Percentiles rank a stretch among this genome's conserved stretches.
These are phyloP conservation scores for Cornus controversa DNA, from an alignment of 148 eudicot species.

Conservation along the genomic window DNA sequence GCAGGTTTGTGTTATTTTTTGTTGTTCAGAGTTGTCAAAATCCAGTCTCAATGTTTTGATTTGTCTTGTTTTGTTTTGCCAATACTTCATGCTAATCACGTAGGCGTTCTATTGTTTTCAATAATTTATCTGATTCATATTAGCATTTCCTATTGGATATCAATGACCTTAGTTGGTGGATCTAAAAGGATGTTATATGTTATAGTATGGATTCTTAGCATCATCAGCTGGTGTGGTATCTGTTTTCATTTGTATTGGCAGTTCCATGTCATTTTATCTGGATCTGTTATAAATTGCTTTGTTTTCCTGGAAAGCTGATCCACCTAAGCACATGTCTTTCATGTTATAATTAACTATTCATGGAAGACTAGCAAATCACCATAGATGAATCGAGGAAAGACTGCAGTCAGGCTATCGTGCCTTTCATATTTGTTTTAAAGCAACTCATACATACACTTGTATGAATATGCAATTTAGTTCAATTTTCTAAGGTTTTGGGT, in stretches of 20 bases:
- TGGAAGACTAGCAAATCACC: neutral
- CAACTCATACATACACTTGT: neutral
- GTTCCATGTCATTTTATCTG: neutral
- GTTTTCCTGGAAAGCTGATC: neutral
- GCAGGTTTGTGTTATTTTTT: conserved; percentile 39
- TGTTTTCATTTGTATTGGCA: neutral
- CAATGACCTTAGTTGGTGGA: neutral
- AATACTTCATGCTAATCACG: neutral
- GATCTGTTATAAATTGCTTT: neutral
- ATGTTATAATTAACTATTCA: too few relatives aligned
- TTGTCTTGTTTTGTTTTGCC: neutral
- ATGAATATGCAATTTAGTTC: neutral
- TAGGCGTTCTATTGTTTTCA: neutral
- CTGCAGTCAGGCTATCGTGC: neutral
- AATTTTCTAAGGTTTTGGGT: neutral
- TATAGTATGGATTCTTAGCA: neutral
- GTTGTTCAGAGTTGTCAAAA: neutral
- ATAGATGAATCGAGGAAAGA: too few relatives aligned
- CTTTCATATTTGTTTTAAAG: neutral
- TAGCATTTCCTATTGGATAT: neutral
- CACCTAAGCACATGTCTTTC: too few relatives aligned
- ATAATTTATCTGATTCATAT: neutral
- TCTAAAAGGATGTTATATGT: neutral
- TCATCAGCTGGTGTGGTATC: neutral
- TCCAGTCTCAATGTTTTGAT: neutral